Evolutionary conservation across 2,329 filamentous ascomycete genomes (phyloP).

Genomic region (Sporothrix humicola): DNA sequence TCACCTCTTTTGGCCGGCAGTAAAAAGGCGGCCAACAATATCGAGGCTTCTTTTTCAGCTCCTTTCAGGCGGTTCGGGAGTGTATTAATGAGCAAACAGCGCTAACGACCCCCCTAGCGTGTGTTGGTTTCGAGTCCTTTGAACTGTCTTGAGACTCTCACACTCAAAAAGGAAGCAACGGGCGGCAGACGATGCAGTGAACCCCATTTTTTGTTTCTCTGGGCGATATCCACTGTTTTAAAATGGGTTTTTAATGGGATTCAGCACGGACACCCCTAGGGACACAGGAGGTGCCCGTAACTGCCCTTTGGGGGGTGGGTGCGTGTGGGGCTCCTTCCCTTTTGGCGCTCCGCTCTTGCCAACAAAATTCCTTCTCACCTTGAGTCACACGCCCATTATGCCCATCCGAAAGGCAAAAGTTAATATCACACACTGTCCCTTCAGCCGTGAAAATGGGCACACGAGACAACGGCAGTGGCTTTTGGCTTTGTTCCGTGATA

Average conservation of each 20-base stretch:
- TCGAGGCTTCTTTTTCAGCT: neutral
- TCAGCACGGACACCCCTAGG: constrained; percentile 10
- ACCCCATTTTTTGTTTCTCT: constrained; percentile 11
- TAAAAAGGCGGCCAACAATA: constrained; percentile 6
- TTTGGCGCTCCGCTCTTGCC: constrained; percentile 27
- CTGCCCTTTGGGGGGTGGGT: constrained; percentile 4
- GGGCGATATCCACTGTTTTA: constrained; percentile 1
- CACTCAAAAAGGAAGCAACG: neutral
- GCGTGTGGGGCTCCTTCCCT: constrained; percentile 19
- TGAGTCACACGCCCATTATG: constrained; percentile 21
- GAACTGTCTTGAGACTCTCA: neutral
- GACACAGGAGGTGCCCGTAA: neutral
- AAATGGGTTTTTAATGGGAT: neutral
- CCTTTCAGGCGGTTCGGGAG: neutral
- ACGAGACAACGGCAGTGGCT: neutral
- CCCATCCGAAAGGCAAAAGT: no score
- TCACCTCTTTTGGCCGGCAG: constrained; percentile 2
- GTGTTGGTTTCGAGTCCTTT: neutral
- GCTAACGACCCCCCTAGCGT: neutral
- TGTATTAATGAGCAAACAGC: neutral
- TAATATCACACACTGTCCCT: neutral
- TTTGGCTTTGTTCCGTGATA: neutral
- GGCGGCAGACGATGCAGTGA: neutral
- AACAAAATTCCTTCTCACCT: constrained; percentile 5
- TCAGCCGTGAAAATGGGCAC: neutral